phyloP scores from a whole-genome alignment of 1,139 yeast genomes.

The Pichia sp. region DNA sequence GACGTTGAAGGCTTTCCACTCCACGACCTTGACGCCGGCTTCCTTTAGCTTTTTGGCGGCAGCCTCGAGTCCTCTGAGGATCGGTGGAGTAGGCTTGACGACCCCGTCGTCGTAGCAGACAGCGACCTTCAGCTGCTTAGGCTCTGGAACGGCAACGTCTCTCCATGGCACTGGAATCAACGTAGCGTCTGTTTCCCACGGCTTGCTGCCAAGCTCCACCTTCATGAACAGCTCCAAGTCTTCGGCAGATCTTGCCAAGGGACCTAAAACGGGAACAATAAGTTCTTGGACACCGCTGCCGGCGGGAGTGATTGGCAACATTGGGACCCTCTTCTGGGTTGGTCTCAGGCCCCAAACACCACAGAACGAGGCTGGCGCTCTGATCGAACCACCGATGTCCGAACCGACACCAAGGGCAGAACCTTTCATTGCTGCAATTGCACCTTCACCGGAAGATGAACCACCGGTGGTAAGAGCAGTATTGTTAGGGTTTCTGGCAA shows the following conservation, averaged over 20 bases:
- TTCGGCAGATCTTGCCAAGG: slow-evolving; percentile 38
- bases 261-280: slow-evolving; percentile 25
- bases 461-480: slow-evolving; percentile 54
- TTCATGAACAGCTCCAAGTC: slow-evolving; percentile 51
- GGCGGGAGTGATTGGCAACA: slow-evolving; percentile 47
- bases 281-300: slow-evolving; percentile 21
- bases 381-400: slow-evolving; percentile 41
- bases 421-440: slow-evolving; percentile 59
- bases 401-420: slow-evolving; percentile 63
- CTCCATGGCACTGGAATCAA: slow-evolving; percentile 62
- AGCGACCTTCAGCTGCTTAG: slow-evolving; percentile 44
- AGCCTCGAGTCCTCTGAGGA: slow-evolving; percentile 46
- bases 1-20: slow-evolving; percentile 49
- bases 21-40: slow-evolving; percentile 58
- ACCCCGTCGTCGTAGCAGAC: slow-evolving; percentile 44
- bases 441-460: slow-evolving; percentile 71
- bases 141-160: slow-evolving; percentile 39
- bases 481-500: slow-evolving; percentile 47
- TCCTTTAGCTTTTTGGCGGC: slow-evolving; percentile 43
- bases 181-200: slow-evolving; percentile 62
- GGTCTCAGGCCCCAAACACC: slow-evolving; percentile 38
- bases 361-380: slow-evolving; percentile 39
- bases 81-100: slow-evolving; percentile 59
- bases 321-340: slow-evolving; percentile 35
- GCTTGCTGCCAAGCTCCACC: slow-evolving; percentile 50